Percentiles rank a stretch among this genome's conserved stretches.
These are phyloP conservation scores for Nitzschia inconspicua DNA, from an alignment of 108 stramenopile genomes.

Conservation along the genomic window DNA sequence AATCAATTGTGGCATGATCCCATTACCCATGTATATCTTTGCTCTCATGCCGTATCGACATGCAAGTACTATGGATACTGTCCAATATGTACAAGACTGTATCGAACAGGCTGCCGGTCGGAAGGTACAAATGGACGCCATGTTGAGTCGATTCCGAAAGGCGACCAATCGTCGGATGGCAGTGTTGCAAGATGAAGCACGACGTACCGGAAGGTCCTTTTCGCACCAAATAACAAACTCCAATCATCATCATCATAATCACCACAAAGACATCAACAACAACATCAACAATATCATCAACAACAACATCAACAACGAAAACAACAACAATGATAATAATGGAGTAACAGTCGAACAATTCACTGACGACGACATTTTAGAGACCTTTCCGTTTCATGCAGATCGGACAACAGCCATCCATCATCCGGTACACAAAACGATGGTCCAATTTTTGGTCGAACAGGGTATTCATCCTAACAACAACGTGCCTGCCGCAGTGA, in stretches of 20 bases:
- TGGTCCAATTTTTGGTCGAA: constrained; percentile 46
- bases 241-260: constrained; percentile 2
- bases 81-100: constrained; percentile 49
- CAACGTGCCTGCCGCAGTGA: constrained; percentile 20
- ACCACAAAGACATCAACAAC: constrained; percentile 5
- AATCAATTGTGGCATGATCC: constrained; percentile 73
- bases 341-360: constrained; percentile 22
- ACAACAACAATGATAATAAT: neutral
- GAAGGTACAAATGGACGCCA: constrained; percentile 51
- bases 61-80: constrained; percentile 54
- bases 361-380: constrained; percentile 72
- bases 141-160: constrained; percentile 80
- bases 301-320: neutral
- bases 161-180: constrained; percentile 83
- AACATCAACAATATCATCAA: neutral
- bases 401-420: constrained; percentile 53
- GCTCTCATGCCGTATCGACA: constrained; percentile 84
- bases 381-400: constrained; percentile 67
- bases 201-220: constrained; percentile 58
- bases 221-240: constrained; percentile 1
- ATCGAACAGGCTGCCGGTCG: constrained; percentile 32
- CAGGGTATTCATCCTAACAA: constrained; percentile 23
- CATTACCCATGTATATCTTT: constrained; percentile 75
- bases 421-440: constrained; percentile 65
- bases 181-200: constrained; percentile 68